Evolutionary conservation across 1,139 yeast genomes (phyloP), one percentile per base, ranked within the genome.

Genomic region (Yamadazyma diddensiae): DNA sequence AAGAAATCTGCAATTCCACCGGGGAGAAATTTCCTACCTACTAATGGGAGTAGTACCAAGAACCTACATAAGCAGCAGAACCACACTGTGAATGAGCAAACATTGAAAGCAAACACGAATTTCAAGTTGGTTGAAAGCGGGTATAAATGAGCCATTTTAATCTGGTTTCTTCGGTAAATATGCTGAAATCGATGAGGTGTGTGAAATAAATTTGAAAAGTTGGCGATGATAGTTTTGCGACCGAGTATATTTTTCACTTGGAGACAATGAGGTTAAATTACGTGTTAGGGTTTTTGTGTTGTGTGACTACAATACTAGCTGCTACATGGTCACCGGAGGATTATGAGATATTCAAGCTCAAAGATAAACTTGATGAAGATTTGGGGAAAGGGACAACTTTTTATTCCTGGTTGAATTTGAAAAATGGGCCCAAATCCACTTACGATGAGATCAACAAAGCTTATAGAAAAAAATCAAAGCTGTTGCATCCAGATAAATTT

Each of bases 401-500:
- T 53, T 90, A 90, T 63, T 61, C 76, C 28, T 80, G 85, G 73
- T 59, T 84, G 31, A 73, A 70, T 13, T 57, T 83, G 21, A 47
- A 60, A 15, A 54, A 62, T 2, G 78, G 78, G 0, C 70, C 79
- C 2, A 69, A 71, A 39, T 69, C 95, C 5, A 59, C 76, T 1
- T 52, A 63, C 28, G 77, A 73, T 30, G 84, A 85, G 42, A 83
- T 94, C 39, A 71, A 72, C 37, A 80, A 78, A 50, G 92, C 95
- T 14, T 78, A 86, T 62, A 77, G 87, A 51, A 78, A 77, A 45
- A 55, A 82, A 27, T 80, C 95, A 3, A 70, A 84, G 34, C 70
- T 67, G 37, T 66, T 84, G 45, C 97, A 90, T 52, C 97, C 97
- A 0, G 97, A 92, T 55, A 88, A 86, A 55, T 59, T 70, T 35